phyloP scores from a whole-genome alignment of 441 rosid species.

The Pelargonium australe region DNA sequence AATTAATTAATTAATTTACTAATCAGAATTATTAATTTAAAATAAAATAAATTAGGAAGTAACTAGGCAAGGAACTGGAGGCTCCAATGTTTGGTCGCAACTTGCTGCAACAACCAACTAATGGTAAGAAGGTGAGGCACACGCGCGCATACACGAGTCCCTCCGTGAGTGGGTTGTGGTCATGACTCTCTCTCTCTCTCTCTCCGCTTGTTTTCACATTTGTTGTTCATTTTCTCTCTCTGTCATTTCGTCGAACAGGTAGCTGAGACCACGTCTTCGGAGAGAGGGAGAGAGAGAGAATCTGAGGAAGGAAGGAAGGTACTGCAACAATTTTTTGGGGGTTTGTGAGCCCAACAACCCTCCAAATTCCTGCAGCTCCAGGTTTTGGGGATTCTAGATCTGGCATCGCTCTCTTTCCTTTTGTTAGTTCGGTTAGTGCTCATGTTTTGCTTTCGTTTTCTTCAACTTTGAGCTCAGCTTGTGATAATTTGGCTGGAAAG shows the following conservation, averaged over 20 bases:
- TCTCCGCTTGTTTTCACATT: neutral
- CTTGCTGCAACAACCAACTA: no score
- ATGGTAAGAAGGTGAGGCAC: no score
- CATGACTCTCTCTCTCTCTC: neutral
- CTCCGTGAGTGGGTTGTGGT: no score
- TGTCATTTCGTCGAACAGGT: constrained; percentile 3
- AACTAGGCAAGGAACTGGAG: no score
- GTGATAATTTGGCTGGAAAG: neutral
- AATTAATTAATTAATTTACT: no score
- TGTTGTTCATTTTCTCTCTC: neutral
- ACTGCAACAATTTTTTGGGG: no score
- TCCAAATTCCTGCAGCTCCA: constrained; percentile 2
- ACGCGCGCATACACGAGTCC: no score
- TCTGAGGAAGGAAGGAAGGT: neutral
- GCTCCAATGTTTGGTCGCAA: no score
- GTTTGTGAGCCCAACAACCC: neutral
- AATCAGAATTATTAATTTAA: no score
- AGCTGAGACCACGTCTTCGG: neutral
- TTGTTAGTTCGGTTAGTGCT: neutral
- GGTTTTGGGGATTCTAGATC: constrained; percentile 2
- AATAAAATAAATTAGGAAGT: no score
- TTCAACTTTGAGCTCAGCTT: neutral
- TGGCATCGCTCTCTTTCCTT: neutral
- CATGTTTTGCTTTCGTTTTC: neutral
- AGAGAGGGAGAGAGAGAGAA: neutral